These are phyloP conservation scores for Penicillium vulpinum DNA, from an alignment of 2,329 filamentous ascomycete genomes.

Conservation along the genomic window DNA sequence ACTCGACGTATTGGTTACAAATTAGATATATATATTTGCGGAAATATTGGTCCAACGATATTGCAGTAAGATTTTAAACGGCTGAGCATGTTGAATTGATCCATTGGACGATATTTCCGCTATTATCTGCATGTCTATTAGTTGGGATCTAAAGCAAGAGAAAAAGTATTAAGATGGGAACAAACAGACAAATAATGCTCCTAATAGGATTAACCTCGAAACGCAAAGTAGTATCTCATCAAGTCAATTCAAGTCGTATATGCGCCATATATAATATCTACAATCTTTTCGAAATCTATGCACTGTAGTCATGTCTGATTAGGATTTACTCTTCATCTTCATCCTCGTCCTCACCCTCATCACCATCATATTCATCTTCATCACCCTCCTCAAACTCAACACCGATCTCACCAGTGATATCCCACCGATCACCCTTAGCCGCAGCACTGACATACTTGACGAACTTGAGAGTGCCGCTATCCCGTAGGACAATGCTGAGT, in stretches of 20 bases:
- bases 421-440: constrained; percentile 89
- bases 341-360: constrained; percentile 36
- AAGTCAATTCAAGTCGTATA: constrained; percentile 8
- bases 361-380: constrained; percentile 40
- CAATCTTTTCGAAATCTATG: not conserved
- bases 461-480: constrained; percentile 83
- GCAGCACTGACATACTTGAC: constrained; percentile 89
- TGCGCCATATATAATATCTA: constrained; percentile 9
- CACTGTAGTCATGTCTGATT: not conserved
- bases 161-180: not conserved
- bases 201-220: too few species aligned
- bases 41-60: not conserved
- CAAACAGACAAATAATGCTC: too few species aligned
- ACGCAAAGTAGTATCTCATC: too few species aligned
- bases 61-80: not conserved
- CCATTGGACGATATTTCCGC: not conserved
- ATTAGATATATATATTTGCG: not conserved
- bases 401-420: constrained; percentile 76
- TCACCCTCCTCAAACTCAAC: constrained; percentile 61
- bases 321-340: constrained; percentile 22
- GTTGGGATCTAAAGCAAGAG: not conserved
- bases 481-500: constrained; percentile 83
- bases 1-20: not conserved
- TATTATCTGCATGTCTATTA: not conserved
- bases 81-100: not conserved